Conservation (phyloP, 495 filamentous ascomycete species). For the Penicillium simplicissimum region DNA sequence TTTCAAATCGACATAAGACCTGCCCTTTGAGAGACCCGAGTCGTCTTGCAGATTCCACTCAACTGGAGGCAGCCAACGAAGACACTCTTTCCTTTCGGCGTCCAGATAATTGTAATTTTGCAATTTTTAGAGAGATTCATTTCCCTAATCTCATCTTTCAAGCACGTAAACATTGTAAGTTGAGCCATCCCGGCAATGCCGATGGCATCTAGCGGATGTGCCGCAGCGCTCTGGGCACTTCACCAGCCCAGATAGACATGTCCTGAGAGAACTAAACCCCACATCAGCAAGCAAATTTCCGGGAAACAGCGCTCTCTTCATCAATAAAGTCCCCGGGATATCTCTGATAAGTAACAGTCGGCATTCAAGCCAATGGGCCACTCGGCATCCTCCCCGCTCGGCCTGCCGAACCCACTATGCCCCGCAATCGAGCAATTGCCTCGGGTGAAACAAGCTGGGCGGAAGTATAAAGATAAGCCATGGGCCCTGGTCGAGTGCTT, state of each 20-base stretch:
- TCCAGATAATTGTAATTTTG: not conserved
- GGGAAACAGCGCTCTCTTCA: not conserved
- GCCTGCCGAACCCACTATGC: slow-evolving; percentile 34
- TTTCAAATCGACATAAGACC: no score
- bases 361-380: slow-evolving; percentile 24
- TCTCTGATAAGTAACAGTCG: not conserved
- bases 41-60: no score
- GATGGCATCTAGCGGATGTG: not conserved
- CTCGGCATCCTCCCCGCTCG: slow-evolving; percentile 33
- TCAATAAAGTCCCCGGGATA: slow-evolving; percentile 10
- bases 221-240: slow-evolving; percentile 2
- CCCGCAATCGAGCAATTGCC: slow-evolving; percentile 22
- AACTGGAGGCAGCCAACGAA: not conserved
- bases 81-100: not conserved
- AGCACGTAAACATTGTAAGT: not conserved
- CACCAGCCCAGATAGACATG: slow-evolving; percentile 10
- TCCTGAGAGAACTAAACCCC: slow-evolving; percentile 4
- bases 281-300: not conserved
- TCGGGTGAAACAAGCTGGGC: slow-evolving; percentile 16
- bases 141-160: not conserved
- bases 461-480: slow-evolving; percentile 10
- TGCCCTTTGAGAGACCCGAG: no score
- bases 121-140: not conserved
- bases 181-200: slow-evolving; percentile 9
- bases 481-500: slow-evolving; percentile 1